A percentile compares a stretch with the other conserved stretches of the same genome.
phyloP scores from a whole-genome alignment of 148 eudicot genomes.

The Mesembryanthemum crystallinum region DNA sequence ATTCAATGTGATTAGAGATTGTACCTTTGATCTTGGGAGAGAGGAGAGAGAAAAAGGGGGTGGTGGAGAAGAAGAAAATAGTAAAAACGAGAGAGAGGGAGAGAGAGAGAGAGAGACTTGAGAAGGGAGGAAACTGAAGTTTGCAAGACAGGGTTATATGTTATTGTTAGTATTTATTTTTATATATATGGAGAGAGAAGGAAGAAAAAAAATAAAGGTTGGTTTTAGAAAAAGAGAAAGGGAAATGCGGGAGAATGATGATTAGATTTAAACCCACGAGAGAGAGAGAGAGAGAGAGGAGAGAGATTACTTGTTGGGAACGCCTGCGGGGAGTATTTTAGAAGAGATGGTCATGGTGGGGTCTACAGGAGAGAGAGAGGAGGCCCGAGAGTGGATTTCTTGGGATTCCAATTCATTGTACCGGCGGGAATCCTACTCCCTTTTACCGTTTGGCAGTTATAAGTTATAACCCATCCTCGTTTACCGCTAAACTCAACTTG shows the following conservation, averaged over 20 bases:
- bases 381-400: slow-evolving; percentile 19
- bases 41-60: neutral
- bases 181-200: neutral
- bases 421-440: neutral
- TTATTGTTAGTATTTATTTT: neutral
- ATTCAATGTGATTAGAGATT: neutral
- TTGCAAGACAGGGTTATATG: slow-evolving; percentile 17
- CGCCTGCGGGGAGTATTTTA: slow-evolving; percentile 25
- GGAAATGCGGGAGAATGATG: slow-evolving; percentile 12
- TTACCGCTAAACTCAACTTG: neutral
- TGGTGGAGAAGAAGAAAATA: neutral
- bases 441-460: slow-evolving; percentile 16
- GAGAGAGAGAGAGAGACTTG: slow-evolving; percentile 17
- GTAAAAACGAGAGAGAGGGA: neutral
- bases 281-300: slow-evolving; percentile 10
- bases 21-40: slow-evolving; percentile 7
- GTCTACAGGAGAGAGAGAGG: neutral
- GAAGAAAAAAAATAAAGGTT: neutral
- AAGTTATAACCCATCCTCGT: neutral
- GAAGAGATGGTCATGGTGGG: neutral
- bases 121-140: slow-evolving; percentile 34
- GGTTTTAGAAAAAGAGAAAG: neutral
- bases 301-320: slow-evolving; percentile 46
- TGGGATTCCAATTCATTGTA: slow-evolving; percentile 10
- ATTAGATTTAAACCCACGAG: slow-evolving; percentile 15